Evolutionary conservation across 495 filamentous ascomycete genomes (phyloP).

Genomic region (Collariella sp.): DNA sequence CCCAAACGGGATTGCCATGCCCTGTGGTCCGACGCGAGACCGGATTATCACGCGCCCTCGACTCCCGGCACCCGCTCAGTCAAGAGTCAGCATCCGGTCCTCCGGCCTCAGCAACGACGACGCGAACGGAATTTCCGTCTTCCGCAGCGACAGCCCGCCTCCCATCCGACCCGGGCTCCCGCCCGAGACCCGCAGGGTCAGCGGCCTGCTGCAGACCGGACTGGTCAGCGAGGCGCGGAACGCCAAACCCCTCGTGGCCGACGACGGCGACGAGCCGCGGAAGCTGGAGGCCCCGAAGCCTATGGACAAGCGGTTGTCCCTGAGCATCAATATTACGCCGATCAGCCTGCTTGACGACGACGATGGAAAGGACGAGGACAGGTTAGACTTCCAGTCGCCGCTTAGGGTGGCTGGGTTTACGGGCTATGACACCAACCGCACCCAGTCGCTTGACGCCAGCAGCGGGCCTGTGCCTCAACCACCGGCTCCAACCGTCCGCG

Average conservation of each 20-base stretch:
- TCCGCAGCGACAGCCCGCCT: slow-evolving; percentile 31
- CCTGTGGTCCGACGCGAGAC: slow-evolving; percentile 26
- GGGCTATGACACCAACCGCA: slow-evolving; percentile 12
- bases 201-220: slow-evolving; percentile 36
- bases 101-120: slow-evolving; percentile 1
- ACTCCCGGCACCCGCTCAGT: slow-evolving; percentile 64
- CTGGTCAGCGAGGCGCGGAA: slow-evolving; percentile 40
- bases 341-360: slow-evolving; percentile 6
- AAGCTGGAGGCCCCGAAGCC: background rate
- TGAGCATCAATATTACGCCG: slow-evolving; percentile 14
- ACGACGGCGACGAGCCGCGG: slow-evolving; percentile 6
- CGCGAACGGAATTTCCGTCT: background rate
- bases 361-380: slow-evolving; percentile 1
- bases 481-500: slow-evolving; percentile 6
- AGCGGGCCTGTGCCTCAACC: background rate
- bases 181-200: slow-evolving; percentile 37
- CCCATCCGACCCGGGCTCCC: slow-evolving; percentile 32
- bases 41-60: slow-evolving; percentile 58
- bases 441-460: background rate
- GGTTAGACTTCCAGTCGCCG: slow-evolving; percentile 3
- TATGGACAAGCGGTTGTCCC: slow-evolving; percentile 13
- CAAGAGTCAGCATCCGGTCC: slow-evolving; percentile 38
- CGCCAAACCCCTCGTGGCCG: slow-evolving; percentile 24
- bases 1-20: slow-evolving; percentile 19
- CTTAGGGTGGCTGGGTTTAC: slow-evolving; percentile 6